Percentiles rank a stretch among this genome's conserved stretches.
phyloP scores from a whole-genome alignment of 352 stramenopile genomes.

The Phytophthora ohioensis region DNA sequence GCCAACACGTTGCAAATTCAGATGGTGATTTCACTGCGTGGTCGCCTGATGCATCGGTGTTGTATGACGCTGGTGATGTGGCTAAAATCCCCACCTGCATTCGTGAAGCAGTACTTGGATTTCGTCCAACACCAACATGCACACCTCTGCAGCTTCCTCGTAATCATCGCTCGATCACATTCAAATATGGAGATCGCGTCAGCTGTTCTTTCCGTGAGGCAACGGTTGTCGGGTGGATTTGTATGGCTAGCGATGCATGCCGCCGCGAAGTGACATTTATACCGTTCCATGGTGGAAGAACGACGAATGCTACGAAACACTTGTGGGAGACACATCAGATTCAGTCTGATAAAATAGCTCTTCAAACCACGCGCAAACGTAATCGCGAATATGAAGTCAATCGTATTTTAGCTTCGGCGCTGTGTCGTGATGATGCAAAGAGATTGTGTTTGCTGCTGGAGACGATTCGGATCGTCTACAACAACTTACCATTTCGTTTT shows the following conservation, averaged over 20 bases:
- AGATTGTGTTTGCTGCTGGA: conserved; percentile 6
- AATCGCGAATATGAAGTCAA: not conserved
- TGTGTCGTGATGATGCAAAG: not conserved
- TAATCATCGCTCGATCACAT: conserved; percentile 7
- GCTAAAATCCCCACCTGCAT: not conserved
- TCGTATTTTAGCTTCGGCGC: not conserved
- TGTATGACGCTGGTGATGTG: conserved; percentile 1
- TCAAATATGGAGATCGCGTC: conserved; percentile 5
- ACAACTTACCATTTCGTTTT: conserved; percentile 9
- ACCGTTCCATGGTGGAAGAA: conserved; percentile 7
- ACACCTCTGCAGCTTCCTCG: not conserved
- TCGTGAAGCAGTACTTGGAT: not conserved
- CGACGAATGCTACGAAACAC: conserved; percentile 8
- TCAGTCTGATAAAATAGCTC: conserved; percentile 3
- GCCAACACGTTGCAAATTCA: not conserved
- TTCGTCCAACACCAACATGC: conserved; percentile 1
- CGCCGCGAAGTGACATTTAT: not conserved
- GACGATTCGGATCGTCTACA: not conserved
- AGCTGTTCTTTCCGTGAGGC: not conserved
- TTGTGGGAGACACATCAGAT: not conserved
- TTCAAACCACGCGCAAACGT: conserved; percentile 2
- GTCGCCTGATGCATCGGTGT: not conserved
- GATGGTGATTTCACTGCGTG: not conserved
- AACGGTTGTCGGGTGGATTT: conserved; percentile 1
- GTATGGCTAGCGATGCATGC: conserved; percentile 7